Evolutionary conservation across 2,329 filamentous ascomycete species (phyloP), one percentile per base, ranked within the genome.

Genomic region (Aureobasidium leucospermi): DNA sequence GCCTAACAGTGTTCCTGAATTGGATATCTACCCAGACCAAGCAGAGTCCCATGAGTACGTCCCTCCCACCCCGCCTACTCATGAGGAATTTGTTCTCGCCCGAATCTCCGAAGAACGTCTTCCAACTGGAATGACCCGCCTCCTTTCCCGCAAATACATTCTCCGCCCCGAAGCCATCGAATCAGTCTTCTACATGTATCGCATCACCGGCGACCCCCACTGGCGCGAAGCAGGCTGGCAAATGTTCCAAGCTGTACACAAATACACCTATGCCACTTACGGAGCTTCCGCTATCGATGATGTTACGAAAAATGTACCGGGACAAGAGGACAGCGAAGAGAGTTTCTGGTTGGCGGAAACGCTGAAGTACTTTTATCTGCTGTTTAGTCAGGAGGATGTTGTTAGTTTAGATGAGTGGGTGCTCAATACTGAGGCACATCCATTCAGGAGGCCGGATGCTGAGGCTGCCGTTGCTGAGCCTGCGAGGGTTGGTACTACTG

Each of bases 271-370:
- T 39, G 87, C 88, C 0, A 75, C 83, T 11, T 79, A 81, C 51
- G 90, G 85, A 8, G 85, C 90, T 74, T 86, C 84, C 10, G 89
- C 88, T 39, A 83, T 94, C 58, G 73, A 78, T 49, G 83, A 89
- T 67, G 86, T 92, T 1, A 80, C 72, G 1, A 70, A 78, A 16
- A 65, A 66, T 1, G 43, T 67, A 7, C 73, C 78, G 1, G 67
- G 67, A 9, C 75, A 79, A 58, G 70, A 73, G 41, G 83, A 91
- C 70, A 78, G 79, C 65, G 92, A 93, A 88, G 88, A 96, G 76
- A 92, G 88, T 68, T 96, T 95, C 73, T 96, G 91, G 68, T 78
- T 90, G 62, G 88, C 88, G 3, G 91, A 96, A 79, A 96, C 90
- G 42, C 77, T 96, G 66, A 96, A 96, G 78, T 96, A 96, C 70